A percentile compares a stretch with the other conserved stretches of the same genome.
Evolutionary conservation across 495 filamentous ascomycete species (phyloP).

Genomic region (Neurospora tetraspora): DNA sequence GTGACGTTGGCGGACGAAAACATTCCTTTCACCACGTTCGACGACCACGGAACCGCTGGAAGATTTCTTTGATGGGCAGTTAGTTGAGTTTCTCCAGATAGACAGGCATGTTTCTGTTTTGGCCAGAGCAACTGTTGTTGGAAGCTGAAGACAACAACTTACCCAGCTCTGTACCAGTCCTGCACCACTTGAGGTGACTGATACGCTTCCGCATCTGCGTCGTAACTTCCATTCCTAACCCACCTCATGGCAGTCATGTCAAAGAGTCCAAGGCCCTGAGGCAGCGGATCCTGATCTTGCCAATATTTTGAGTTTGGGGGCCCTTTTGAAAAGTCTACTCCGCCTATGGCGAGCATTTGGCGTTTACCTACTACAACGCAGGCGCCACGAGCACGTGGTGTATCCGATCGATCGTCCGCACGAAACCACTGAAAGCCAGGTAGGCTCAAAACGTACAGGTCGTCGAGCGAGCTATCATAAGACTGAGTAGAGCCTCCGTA

Average conservation of each 20-base stretch:
- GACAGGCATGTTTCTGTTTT: not conserved
- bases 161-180: slow-evolving; percentile 21
- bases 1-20: not conserved
- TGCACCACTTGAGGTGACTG: slow-evolving; percentile 18
- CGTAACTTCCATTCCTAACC: slow-evolving; percentile 20
- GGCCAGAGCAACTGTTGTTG: no score
- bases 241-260: slow-evolving; percentile 32
- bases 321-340: slow-evolving; percentile 3
- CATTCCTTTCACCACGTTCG: not conserved
- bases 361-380: slow-evolving; percentile 28
- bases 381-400: slow-evolving; percentile 17
- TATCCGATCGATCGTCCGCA: slow-evolving; percentile 11
- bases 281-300: slow-evolving; percentile 24
- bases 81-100: not conserved
- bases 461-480: slow-evolving; percentile 7
- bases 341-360: slow-evolving; percentile 30
- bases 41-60: not conserved
- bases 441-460: slow-evolving; percentile 32
- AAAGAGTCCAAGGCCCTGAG: slow-evolving; percentile 30
- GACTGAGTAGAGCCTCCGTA: slow-evolving; percentile 20
- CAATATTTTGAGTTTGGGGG: slow-evolving; percentile 6
- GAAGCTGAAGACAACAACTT: not conserved
- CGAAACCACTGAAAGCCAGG: slow-evolving; percentile 36
- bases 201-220: slow-evolving; percentile 27
- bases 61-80: not conserved